A percentile compares a stretch with the other conserved stretches of the same genome.
Evolutionary conservation across 768 basidiomycete species (phyloP).

Genomic region (Tubosaeta brunneosetosa): DNA sequence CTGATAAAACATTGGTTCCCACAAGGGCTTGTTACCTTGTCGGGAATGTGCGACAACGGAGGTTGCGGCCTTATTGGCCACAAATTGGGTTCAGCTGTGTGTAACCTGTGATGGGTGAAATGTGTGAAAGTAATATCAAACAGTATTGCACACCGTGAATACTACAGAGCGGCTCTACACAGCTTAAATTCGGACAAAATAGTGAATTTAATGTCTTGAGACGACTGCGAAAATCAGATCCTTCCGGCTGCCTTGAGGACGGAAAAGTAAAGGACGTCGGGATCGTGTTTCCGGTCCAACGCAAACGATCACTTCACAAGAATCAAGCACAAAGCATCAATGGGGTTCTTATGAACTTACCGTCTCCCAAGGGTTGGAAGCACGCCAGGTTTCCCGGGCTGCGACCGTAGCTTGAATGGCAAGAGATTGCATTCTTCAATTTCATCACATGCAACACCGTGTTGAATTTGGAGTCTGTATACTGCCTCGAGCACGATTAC

Average conservation of each 20-base stretch:
- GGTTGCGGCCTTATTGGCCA: constrained; percentile 7
- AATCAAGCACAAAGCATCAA: constrained; percentile 4
- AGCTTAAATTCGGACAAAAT: constrained; percentile 53
- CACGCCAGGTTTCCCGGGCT: constrained; percentile 23
- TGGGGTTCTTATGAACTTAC: constrained; percentile 25
- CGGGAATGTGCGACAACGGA: background rate
- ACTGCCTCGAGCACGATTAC: constrained; percentile 47
- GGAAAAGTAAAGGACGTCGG: constrained; percentile 18
- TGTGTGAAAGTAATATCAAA: constrained; percentile 2
- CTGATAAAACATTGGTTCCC: constrained; percentile 26
- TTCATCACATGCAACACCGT: constrained; percentile 36
- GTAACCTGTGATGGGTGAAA: constrained; percentile 14
- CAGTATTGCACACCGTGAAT: constrained; percentile 40
- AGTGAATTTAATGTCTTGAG: constrained; percentile 34
- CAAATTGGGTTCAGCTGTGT: constrained; percentile 21
- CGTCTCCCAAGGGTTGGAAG: constrained; percentile 21
- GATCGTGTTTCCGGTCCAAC: constrained; percentile 24
- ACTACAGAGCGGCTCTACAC: constrained; percentile 45
- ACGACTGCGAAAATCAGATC: constrained; percentile 20
- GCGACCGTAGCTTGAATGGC: constrained; percentile 34
- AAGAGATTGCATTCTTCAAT: constrained; percentile 50
- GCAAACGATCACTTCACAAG: constrained; percentile 29
- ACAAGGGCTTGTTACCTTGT: constrained; percentile 20
- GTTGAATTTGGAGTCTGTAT: constrained; percentile 36
- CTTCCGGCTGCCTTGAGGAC: constrained; percentile 1